These are phyloP conservation scores for Chrysanthemum makinoi DNA, from an alignment of 129 eudicot genomes.

Conservation along the genomic window DNA sequence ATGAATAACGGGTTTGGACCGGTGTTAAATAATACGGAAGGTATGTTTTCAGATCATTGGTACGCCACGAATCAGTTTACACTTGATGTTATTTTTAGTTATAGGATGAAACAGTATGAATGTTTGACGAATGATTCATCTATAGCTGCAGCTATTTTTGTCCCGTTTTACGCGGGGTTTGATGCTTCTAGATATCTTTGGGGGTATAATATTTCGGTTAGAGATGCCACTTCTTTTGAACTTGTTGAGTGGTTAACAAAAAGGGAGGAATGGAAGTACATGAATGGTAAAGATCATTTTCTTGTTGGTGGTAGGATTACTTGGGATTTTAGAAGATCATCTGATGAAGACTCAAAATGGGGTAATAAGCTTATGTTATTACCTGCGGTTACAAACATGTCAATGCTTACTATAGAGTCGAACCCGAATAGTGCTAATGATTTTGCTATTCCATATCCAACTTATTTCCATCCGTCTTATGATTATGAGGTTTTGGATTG, in stretches of 20 bases:
- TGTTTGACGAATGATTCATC: slow-evolving; percentile 22
- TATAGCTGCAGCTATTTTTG: slow-evolving; percentile 1
- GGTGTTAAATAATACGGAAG: neutral
- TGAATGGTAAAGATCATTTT: slow-evolving; percentile 27
- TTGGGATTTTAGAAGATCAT: slow-evolving; percentile 13
- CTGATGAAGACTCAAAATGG: slow-evolving; percentile 50
- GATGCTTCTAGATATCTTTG: slow-evolving; percentile 12
- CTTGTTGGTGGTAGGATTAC: slow-evolving; percentile 15
- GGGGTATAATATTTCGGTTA: slow-evolving; percentile 9
- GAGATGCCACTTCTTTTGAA: neutral
- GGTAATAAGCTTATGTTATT: slow-evolving; percentile 55
- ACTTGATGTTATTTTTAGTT: slow-evolving; percentile 8
- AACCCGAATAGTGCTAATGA: neutral
- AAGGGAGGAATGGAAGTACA: slow-evolving; percentile 6
- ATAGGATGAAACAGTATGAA: slow-evolving; percentile 12
- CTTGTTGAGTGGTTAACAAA: slow-evolving; percentile 10
- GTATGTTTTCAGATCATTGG: slow-evolving; percentile 16
- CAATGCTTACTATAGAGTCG: slow-evolving; percentile 9
- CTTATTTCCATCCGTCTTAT: slow-evolving; percentile 54
- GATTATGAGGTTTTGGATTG: slow-evolving; percentile 18
- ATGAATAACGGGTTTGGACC: slow-evolving; percentile 34
- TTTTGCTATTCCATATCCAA: slow-evolving; percentile 80
- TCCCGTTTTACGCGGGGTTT: slow-evolving; percentile 17
- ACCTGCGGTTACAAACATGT: slow-evolving; percentile 16
- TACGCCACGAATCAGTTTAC: slow-evolving; percentile 18